Base-by-base conservation (phyloP, 2,329 filamentous ascomycete genomes). In the Penicillium frequentans region DNA sequence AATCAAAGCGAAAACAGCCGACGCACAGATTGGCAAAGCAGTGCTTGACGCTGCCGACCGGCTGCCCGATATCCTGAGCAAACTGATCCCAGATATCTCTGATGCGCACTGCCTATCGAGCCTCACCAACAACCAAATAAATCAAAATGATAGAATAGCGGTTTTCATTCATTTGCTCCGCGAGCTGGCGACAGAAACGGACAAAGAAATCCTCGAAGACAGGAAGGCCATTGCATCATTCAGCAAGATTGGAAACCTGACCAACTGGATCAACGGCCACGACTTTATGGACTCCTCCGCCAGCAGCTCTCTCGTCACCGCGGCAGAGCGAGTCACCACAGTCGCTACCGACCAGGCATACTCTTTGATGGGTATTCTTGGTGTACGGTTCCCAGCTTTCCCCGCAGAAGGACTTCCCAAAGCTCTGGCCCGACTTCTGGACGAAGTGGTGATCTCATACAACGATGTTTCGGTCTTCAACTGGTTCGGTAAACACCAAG, bases 341-440 rank as follows among this genome's bases (percentile, higher is more conserved):
- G 57, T 59, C n/a, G 16, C 54, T 8, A 61, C 57, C 14, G 61
- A 63, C 35, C 54, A 63, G 45, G 61, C 58, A 7, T 63, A 63
- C 53, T 63, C 61, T 14, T 49, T 63, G 49, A 63, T 63, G 61
- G 61, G 61, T 55, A 57, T 63, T 11, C 47, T 63, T 13, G 61
- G 61, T 5, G 61, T 63, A n/a, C 53, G 55, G 6, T 63, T 63
- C 46, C 54, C 61, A 9, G 59, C 58, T 1, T 63, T 63, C 29
- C 49, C 59, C 4, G 61, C 61, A 4, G 61, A 63, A 26, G 61
- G 61, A 5, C 54, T 63, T 9, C 54, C 56, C 3, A 63, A 63
- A 31, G 60, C 60, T 5, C 44, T 63, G 11, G 44, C 58, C 13
- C 58, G 60, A 5, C 44, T 63, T 5, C 13, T 63, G 21, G 60